Base-by-base conservation (phyloP, 768 basidiomycete genomes). In the Mycena metata region DNA sequence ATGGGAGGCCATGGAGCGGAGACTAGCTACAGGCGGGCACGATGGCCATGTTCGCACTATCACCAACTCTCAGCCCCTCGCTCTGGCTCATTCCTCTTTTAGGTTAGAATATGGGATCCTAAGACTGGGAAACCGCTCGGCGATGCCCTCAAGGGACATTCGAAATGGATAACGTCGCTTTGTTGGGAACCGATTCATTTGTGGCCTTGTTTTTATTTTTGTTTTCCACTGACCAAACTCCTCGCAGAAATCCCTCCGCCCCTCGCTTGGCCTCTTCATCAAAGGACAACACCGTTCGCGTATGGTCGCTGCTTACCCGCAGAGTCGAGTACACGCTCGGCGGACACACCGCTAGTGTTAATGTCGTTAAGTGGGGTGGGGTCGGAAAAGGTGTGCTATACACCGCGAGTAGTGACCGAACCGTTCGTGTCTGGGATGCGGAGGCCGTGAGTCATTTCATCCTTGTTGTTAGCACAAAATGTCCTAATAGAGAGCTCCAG, bases 131-230 rank as follows among this genome's bases (percentile, higher is more conserved):
- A 95, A 74, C 84, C 94, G 0, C 84, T 94, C 21, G 96, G 97
- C 10, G 93, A 96, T 61, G 94, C 94, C 0, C 81, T 99, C 72
- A 93, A 90, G 74, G 97, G 98, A 0, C 98, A 99, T 75, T 85
- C 94, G 33, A 98, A 99, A 83, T 98, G 96, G 96, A 91, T 99
- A 66, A 99, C 93, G 5, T 93, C 93, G 17, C 85, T 99, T 24
- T 88, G 96, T 42, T 99, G 96, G 95, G 98, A 99, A 77, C 97
- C 98, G 7, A 90, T 96, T 52, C 97, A 98, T 78, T 83, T 98
- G 91, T 96, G 73, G 71, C 90, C 81, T 42, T 33, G 9, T 51
- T 26, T 30, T 62, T 33, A 3, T 19, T 1, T 50, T 42, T 69
- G 16, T 16, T 54, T 55, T 19, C 51, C 70, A 59, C 50, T 65